phyloP scores from a whole-genome alignment of 2,329 filamentous ascomycete genomes.

The Hypoxylon sp. region DNA sequence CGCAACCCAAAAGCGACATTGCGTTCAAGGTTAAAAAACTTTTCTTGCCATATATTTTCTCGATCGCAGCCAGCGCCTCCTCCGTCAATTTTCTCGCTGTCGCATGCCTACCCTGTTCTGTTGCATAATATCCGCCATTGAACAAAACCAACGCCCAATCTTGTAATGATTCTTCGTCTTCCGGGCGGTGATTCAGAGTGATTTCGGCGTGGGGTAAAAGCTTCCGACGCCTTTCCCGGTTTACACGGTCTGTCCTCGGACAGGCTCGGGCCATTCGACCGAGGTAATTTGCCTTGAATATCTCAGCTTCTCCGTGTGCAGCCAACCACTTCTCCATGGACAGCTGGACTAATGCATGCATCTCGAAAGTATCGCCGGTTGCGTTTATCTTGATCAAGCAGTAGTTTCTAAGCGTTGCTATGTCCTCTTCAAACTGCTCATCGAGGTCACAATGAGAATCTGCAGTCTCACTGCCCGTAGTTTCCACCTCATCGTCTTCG shows the following conservation, averaged over 20 bases:
- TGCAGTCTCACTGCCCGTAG: neutral
- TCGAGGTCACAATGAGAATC: neutral
- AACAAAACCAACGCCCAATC: neutral
- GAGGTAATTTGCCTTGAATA: neutral
- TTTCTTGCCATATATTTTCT: neutral
- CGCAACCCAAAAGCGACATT: neutral
- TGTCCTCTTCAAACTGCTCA: neutral
- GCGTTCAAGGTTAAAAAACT: neutral
- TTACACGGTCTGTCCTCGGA: neutral
- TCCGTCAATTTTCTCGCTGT: neutral
- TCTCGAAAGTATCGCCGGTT: neutral
- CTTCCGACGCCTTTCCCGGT: neutral
- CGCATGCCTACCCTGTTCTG: neutral
- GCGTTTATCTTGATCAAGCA: neutral
- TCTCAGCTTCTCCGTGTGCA: neutral
- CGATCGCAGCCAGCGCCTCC: neutral
- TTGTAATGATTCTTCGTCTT: neutral
- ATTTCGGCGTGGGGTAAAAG: neutral
- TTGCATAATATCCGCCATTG: neutral
- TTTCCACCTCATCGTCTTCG: too few relatives aligned
- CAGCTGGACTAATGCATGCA: neutral
- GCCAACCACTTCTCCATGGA: neutral
- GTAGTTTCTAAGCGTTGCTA: neutral
- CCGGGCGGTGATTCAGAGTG: neutral
- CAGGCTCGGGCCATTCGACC: neutral